Conservation (phyloP, 208 protist species). For the Trypanosoma cruzi region DNA sequence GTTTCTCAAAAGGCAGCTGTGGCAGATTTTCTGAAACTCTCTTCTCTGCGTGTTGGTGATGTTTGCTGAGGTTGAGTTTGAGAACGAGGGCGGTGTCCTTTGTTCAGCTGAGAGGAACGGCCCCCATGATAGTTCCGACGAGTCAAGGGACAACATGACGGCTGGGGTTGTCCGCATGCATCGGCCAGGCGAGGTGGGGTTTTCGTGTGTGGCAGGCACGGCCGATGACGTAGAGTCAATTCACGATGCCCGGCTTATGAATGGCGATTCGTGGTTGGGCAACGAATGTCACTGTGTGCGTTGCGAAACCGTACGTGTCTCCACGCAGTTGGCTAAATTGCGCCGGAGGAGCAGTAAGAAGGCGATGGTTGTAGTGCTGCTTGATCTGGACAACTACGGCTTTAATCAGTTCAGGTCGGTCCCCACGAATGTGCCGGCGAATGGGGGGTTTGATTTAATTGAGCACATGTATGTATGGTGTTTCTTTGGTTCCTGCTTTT, state of each 20-base stretch:
- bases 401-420: slow-evolving; percentile 89
- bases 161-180: slow-evolving; percentile 47
- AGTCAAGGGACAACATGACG: background rate
- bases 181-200: slow-evolving; percentile 58
- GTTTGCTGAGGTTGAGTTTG: slow-evolving; percentile 61
- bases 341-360: background rate
- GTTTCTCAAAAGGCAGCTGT: background rate
- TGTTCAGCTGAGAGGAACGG: background rate
- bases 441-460: slow-evolving; percentile 31
- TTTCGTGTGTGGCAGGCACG: slow-evolving; percentile 66
- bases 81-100: slow-evolving; percentile 15
- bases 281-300: slow-evolving; percentile 71
- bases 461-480: slow-evolving; percentile 77
- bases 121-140: background rate
- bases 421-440: slow-evolving; percentile 16
- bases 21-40: background rate
- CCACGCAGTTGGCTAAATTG: slow-evolving; percentile 24
- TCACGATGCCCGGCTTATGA: slow-evolving; percentile 57
- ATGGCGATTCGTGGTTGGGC: slow-evolving; percentile 78
- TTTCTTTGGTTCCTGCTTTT: slow-evolving; percentile 91
- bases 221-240: slow-evolving; percentile 36
- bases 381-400: slow-evolving; percentile 91
- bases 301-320: slow-evolving; percentile 69
- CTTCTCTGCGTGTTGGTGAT: slow-evolving; percentile 15
- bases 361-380: slow-evolving; percentile 55